A percentile compares a stretch with the other conserved stretches of the same genome.
Evolutionary conservation across 129 eudicot genomes (phyloP).

Genomic region (Centrapalus pauciflorus): DNA sequence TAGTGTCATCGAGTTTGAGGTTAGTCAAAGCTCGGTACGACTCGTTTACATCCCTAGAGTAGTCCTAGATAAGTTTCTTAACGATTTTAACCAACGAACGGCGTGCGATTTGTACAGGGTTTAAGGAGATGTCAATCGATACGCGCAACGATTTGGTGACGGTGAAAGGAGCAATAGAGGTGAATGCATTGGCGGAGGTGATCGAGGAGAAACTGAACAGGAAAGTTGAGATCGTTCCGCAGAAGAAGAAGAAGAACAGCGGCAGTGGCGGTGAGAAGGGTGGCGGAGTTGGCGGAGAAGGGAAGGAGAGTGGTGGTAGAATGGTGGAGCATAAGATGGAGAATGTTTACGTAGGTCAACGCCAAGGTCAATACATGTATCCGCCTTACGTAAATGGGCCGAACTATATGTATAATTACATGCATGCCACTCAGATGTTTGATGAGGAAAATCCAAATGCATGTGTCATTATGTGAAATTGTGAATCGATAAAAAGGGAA

Average conservation of each 20-base stretch:
- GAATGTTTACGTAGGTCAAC: slow-evolving; percentile 16
- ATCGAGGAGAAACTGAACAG: slow-evolving; percentile 39
- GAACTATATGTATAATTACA: slow-evolving; percentile 1
- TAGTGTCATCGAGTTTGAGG: too few species aligned
- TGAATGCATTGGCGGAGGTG: slow-evolving; percentile 35
- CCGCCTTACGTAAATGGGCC: slow-evolving; percentile 19
- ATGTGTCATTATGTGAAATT: slow-evolving; percentile 55
- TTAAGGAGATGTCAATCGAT: slow-evolving; percentile 45
- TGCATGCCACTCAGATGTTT: slow-evolving; percentile 50
- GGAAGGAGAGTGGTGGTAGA: background rate
- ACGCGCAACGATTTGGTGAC: slow-evolving; percentile 41
- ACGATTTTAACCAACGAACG: background rate
- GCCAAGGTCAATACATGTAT: slow-evolving; percentile 24
- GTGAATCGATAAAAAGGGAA: background rate
- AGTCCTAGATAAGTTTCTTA: background rate
- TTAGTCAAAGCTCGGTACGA: too few species aligned
- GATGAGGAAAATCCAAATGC: slow-evolving; percentile 83
- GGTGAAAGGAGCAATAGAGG: slow-evolving; percentile 60
- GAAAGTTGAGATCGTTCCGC: slow-evolving; percentile 40
- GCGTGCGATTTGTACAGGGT: slow-evolving; percentile 31
- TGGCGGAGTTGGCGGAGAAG: slow-evolving; percentile 17
- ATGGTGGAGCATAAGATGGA: slow-evolving; percentile 13
- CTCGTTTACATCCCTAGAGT: too few species aligned
- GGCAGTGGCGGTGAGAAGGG: slow-evolving; percentile 1
- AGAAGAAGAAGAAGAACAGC: background rate